Conservation (phyloP, 1,284 basidiomycete species). For the Fomitopsis schrenkii region DNA sequence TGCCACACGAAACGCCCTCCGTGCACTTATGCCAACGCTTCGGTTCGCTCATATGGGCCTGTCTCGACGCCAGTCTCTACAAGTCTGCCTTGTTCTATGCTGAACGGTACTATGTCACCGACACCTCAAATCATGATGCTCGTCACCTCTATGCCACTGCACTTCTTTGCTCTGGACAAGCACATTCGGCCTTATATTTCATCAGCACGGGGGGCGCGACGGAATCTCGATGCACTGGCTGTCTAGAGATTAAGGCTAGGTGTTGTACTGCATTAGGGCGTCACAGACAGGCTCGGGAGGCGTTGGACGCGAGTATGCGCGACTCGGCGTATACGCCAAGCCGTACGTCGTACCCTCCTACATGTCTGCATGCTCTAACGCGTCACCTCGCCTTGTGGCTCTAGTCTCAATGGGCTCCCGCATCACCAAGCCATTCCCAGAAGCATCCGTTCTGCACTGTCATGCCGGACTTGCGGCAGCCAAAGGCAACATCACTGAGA, state of each 20-base stretch:
- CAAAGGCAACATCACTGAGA: conserved; percentile 71
- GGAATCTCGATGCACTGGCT: conserved; percentile 65
- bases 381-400: conserved; percentile 11
- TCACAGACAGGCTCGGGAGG: conserved; percentile 68
- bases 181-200: conserved; percentile 73
- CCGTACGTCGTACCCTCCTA: conserved; percentile 36
- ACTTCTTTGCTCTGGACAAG: conserved; percentile 69
- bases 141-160: conserved; percentile 81
- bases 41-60: conserved; percentile 67
- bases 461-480: conserved; percentile 66
- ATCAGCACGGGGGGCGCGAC: conserved; percentile 48
- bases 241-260: conserved; percentile 75
- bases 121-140: conserved; percentile 71
- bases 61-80: conserved; percentile 71
- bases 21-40: conserved; percentile 62
- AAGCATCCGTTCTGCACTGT: conserved; percentile 64
- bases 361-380: conserved; percentile 12
- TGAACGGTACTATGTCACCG: conserved; percentile 70
- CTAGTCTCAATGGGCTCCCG: conserved; percentile 50
- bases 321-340: conserved; percentile 47
- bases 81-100: conserved; percentile 80
- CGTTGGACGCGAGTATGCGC: conserved; percentile 57
- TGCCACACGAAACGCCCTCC: conserved; percentile 47
- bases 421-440: conserved; percentile 51
- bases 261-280: conserved; percentile 73